These are phyloP conservation scores for Scheffersomyces lignicola DNA, from an alignment of 1,139 yeast species.

Conservation along the genomic window DNA sequence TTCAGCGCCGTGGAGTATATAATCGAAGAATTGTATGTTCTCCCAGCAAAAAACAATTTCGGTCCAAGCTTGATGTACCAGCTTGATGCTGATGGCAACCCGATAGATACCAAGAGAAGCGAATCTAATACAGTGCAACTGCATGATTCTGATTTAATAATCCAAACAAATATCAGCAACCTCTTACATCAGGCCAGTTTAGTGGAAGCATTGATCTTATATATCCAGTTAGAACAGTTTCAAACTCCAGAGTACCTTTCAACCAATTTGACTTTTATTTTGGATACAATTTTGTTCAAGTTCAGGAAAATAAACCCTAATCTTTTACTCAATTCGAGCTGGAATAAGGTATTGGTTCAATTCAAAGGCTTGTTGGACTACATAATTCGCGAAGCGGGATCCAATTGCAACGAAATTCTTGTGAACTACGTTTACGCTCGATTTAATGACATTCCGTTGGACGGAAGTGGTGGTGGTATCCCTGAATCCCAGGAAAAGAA, in stretches of 20 bases:
- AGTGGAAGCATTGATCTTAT: slow-evolving; percentile 35
- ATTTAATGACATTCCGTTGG: slow-evolving; percentile 15
- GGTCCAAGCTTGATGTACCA: slow-evolving; percentile 14
- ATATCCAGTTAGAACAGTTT: slow-evolving; percentile 44
- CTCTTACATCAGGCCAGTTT: slow-evolving; percentile 33
- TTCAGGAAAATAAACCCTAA: slow-evolving; percentile 26
- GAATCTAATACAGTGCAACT: slow-evolving; percentile 21
- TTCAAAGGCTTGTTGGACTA: slow-evolving; percentile 34
- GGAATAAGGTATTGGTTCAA: slow-evolving; percentile 34
- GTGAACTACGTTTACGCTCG: slow-evolving; percentile 31
- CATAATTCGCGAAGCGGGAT: slow-evolving; percentile 40
- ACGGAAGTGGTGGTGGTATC: slow-evolving; percentile 5
- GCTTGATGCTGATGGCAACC: slow-evolving; percentile 19
- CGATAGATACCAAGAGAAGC: slow-evolving; percentile 16
- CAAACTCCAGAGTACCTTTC: slow-evolving; percentile 42
- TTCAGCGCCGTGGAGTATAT: slow-evolving; percentile 39
- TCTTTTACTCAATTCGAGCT: slow-evolving; percentile 36
- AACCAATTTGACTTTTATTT: slow-evolving; percentile 24
- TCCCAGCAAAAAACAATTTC: slow-evolving; percentile 31
- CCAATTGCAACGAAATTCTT: slow-evolving; percentile 39
- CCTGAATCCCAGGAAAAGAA: slow-evolving; percentile 17
- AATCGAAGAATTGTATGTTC: slow-evolving; percentile 25
- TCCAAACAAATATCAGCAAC: slow-evolving; percentile 20
- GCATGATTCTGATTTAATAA: slow-evolving; percentile 30
- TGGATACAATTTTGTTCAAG: slow-evolving; percentile 33